phyloP scores from a whole-genome alignment of 257 asterid species.

The Leonotis leonurus region DNA sequence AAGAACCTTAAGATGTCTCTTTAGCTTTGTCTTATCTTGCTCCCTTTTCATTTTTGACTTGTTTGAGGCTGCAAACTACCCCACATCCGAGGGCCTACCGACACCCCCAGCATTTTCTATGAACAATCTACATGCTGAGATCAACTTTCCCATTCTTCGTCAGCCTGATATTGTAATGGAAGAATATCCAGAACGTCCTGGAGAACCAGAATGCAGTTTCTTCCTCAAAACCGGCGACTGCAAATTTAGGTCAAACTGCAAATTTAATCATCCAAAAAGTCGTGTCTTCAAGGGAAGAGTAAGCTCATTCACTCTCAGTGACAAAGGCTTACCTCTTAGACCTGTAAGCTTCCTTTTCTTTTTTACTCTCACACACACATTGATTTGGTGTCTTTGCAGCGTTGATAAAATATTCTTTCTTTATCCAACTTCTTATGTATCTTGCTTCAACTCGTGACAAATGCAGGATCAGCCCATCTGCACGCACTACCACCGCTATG shows the following conservation, averaged over 20 bases:
- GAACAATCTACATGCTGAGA: constrained; percentile 38
- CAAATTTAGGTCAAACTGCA: constrained; percentile 75
- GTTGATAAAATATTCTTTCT: no score
- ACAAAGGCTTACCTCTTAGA: constrained; percentile 93
- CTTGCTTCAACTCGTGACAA: no score
- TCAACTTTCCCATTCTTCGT: constrained; percentile 39
- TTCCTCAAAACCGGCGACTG: constrained; percentile 86
- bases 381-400: no score
- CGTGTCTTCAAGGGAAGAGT: constrained; percentile 35
- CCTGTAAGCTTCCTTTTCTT: constrained; percentile 59
- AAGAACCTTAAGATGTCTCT: no score
- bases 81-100: constrained; percentile 73
- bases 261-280: constrained; percentile 79
- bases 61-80: constrained; percentile 50
- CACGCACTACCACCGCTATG: constrained; percentile 65
- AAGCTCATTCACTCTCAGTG: constrained; percentile 42
- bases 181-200: constrained; percentile 84
- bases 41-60: constrained; percentile 19
- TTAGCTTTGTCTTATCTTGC: constrained; percentile 24
- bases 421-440: no score
- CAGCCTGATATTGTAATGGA: constrained; percentile 40
- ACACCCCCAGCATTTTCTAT: constrained; percentile 86
- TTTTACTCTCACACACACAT: not conserved
- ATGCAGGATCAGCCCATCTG: constrained; percentile 79
- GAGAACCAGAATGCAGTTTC: constrained; percentile 85